Evolutionary conservation across 352 stramenopile species (phyloP).

Genomic region (Thalassiosira gravida): DNA sequence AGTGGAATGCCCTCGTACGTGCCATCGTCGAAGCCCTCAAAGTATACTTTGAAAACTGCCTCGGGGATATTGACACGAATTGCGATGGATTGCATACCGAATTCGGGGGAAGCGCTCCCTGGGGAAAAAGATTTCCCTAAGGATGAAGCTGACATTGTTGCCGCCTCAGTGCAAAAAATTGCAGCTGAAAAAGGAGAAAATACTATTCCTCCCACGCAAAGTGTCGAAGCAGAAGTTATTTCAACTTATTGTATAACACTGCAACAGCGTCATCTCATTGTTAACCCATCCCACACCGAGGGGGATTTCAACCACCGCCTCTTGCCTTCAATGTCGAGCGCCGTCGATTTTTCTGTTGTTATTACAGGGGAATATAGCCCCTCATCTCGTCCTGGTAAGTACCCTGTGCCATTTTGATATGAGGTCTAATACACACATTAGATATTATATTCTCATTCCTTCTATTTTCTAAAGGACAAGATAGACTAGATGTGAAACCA

Average conservation of each 20-base stretch:
- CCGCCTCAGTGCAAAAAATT: not conserved
- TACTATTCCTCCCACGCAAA: too few species aligned
- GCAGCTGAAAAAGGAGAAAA: not conserved
- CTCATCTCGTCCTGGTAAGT: too few species aligned
- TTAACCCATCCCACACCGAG: too few species aligned
- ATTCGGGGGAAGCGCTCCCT: too few species aligned
- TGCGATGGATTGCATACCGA: not conserved
- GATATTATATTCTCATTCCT: not conserved
- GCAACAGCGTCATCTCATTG: not conserved
- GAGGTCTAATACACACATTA: not conserved
- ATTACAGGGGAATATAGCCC: too few species aligned
- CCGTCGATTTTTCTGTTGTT: too few species aligned
- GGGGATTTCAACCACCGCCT: too few species aligned
- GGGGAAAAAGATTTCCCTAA: not conserved
- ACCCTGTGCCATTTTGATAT: too few species aligned
- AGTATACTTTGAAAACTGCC: not conserved
- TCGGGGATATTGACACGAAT: not conserved
- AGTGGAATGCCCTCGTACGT: slow-evolving; percentile 2
- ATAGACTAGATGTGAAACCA: not conserved
- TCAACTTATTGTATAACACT: not conserved
- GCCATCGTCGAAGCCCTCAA: not conserved
- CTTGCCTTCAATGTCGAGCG: too few species aligned
- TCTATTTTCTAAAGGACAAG: slow-evolving; percentile 12
- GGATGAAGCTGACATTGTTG: not conserved
- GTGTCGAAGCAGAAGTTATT: not conserved